Evolutionary conservation across 352 stramenopile genomes (phyloP).

Genomic region (Phytopythium litorale): DNA sequence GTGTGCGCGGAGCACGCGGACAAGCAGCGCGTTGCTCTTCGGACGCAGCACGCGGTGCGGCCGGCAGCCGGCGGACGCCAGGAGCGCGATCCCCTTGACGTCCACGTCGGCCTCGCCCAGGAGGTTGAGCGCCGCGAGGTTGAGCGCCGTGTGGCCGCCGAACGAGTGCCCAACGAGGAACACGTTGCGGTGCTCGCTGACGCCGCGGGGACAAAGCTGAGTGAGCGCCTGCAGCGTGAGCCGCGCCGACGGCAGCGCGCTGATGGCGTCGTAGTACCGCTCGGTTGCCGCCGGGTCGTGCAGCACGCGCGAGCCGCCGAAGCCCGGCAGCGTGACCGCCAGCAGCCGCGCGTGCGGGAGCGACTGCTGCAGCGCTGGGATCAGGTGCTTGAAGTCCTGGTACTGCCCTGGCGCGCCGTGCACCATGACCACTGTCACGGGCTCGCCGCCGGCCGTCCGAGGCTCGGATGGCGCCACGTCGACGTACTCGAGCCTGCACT

Average conservation of each 20-base stretch:
- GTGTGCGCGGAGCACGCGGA: constrained; percentile 19
- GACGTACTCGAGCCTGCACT: constrained; percentile 32
- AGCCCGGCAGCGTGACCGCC: constrained; percentile 35
- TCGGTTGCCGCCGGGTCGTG: constrained; percentile 8
- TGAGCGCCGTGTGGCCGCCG: constrained; percentile 43
- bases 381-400: constrained; percentile 48
- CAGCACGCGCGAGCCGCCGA: constrained; percentile 23
- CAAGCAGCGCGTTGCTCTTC: constrained; percentile 22
- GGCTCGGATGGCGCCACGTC: constrained; percentile 12
- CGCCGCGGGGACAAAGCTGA: constrained; percentile 19
- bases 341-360: constrained; percentile 22
- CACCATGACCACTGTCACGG: constrained; percentile 42
- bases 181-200: constrained; percentile 15
- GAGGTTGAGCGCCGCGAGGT: constrained; percentile 36
- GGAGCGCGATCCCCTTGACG: constrained; percentile 33
- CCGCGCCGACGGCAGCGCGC: constrained; percentile 19
- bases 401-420: constrained; percentile 52
- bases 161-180: constrained; percentile 56
- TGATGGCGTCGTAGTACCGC: constrained; percentile 28
- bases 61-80: constrained; percentile 36
- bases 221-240: constrained; percentile 28
- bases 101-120: not conserved
- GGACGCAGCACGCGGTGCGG: constrained; percentile 37
- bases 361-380: constrained; percentile 28
- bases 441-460: constrained; percentile 7